Percentiles rank a stretch among this genome's conserved stretches.
Evolutionary conservation across 305 asterid species (phyloP).

Genomic region (Fraxinus xanthoxyloides): DNA sequence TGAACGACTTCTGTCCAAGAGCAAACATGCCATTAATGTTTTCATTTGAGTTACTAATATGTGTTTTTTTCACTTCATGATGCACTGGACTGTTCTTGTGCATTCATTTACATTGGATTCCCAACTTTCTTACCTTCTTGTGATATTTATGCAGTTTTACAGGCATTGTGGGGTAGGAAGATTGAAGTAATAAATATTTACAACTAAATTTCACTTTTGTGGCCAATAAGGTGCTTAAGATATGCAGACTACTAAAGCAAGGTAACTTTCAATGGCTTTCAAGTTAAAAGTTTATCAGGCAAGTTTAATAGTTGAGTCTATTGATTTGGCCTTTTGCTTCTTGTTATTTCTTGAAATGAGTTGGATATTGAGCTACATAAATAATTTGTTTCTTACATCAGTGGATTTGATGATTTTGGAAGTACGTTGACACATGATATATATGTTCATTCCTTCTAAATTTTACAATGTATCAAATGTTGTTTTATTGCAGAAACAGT

Average conservation of each 20-base stretch:
- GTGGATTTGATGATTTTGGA: neutral
- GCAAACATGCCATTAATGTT: conserved; percentile 9
- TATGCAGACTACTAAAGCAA: conserved; percentile 69
- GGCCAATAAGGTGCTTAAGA: conserved; percentile 32
- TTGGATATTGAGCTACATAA: neutral
- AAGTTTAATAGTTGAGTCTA: conserved; percentile 23
- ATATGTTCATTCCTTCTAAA: neutral
- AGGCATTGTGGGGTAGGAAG: conserved; percentile 43
- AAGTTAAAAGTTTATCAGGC: conserved; percentile 3
- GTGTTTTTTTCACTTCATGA: conserved; percentile 22
- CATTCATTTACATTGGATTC: conserved; percentile 49
- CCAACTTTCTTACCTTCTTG: conserved; percentile 28
- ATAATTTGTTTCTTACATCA: neutral
- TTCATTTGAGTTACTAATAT: conserved; percentile 5
- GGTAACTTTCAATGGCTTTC: conserved; percentile 51
- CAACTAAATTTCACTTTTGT: conserved; percentile 22
- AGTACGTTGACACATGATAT: neutral
- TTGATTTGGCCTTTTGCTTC: neutral
- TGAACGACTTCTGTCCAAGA: neutral
- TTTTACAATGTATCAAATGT: neutral
- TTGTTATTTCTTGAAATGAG: conserved; percentile 22
- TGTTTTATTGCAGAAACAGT: conserved; percentile 30
- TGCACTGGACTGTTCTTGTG: conserved; percentile 19
- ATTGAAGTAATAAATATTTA: conserved; percentile 29
- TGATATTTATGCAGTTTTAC: conserved; percentile 30